Percentiles rank a stretch among this genome's conserved stretches.
These are phyloP conservation scores for Penicillium subrubescens DNA, from an alignment of 495 filamentous ascomycete species.

Conservation along the genomic window DNA sequence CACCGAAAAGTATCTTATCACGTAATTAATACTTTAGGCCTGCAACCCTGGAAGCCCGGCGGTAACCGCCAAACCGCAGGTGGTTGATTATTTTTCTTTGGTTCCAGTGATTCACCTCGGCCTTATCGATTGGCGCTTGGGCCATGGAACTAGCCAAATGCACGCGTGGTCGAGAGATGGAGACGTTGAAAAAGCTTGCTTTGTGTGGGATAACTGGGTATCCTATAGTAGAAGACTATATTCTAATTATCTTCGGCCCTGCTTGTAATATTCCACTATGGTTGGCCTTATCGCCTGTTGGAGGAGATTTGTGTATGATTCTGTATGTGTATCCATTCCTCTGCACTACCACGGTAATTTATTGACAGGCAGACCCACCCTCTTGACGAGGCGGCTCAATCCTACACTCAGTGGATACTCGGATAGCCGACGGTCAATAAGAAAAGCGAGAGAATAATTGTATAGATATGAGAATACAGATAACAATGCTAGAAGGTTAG, in stretches of 20 bases:
- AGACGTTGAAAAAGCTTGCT: not conserved
- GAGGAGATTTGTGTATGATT: not conserved
- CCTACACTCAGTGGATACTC: not conserved
- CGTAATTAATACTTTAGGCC: constrained; percentile 25
- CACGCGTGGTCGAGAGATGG: not conserved
- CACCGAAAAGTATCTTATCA: constrained; percentile 28
- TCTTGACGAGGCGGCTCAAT: not conserved
- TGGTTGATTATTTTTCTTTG: constrained; percentile 11
- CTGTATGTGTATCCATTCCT: not conserved
- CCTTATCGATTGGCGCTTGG: constrained; percentile 6
- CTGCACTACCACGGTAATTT: not conserved
- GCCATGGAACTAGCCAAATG: not conserved
- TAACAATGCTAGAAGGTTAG: constrained; percentile 22
- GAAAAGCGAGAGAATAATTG: not conserved
- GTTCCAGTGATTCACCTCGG: not conserved
- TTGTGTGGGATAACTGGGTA: not conserved
- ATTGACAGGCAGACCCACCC: not conserved
- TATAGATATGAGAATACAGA: constrained; percentile 20
- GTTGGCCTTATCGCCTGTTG: not conserved
- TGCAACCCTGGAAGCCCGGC: constrained; percentile 19
- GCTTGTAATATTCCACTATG: too few relatives aligned
- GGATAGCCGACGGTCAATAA: not conserved
- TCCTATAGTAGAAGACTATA: not conserved
- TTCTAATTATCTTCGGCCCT: not conserved
- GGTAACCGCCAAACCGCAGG: constrained; percentile 29